Conservation (phyloP, 1,284 basidiomycete genomes). For the Apiotrichum laibachii region DNA sequence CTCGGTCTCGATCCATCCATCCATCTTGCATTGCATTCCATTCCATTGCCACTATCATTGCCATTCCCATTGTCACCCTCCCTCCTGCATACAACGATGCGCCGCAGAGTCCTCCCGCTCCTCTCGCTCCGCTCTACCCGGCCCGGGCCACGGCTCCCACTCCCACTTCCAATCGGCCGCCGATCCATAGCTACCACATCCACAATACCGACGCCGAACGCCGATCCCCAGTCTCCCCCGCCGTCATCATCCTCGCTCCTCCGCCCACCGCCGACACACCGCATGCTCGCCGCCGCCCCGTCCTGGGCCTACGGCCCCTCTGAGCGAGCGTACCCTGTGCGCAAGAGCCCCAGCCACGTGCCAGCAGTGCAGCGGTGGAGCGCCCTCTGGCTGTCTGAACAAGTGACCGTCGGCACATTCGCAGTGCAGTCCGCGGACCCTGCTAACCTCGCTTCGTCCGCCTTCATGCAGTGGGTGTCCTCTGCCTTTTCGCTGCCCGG, state of each 20-base stretch:
- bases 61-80: too few relatives aligned
- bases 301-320: not conserved
- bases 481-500: not conserved
- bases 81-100: too few relatives aligned
- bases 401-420: conserved; percentile 4
- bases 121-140: too few relatives aligned
- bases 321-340: not conserved
- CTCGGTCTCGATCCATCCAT: too few relatives aligned
- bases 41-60: too few relatives aligned
- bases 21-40: too few relatives aligned
- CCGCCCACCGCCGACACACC: not conserved
- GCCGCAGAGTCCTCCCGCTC: too few relatives aligned
- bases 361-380: conserved; percentile 17
- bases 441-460: not conserved
- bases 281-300: conserved; percentile 7
- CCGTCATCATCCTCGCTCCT: not conserved
- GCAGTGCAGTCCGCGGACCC: conserved; percentile 5
- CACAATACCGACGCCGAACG: too few relatives aligned
- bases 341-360: conserved; percentile 3
- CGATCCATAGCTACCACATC: too few relatives aligned
- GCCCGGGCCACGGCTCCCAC: too few relatives aligned
- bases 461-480: conserved; percentile 3
- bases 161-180: too few relatives aligned
- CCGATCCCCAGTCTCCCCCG: too few relatives aligned
- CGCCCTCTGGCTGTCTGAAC: not conserved